A percentile compares a stretch with the other conserved stretches of the same genome.
Conservation (phyloP, 768 basidiomycete genomes). For the Punctularia strigosozonata region DNA sequence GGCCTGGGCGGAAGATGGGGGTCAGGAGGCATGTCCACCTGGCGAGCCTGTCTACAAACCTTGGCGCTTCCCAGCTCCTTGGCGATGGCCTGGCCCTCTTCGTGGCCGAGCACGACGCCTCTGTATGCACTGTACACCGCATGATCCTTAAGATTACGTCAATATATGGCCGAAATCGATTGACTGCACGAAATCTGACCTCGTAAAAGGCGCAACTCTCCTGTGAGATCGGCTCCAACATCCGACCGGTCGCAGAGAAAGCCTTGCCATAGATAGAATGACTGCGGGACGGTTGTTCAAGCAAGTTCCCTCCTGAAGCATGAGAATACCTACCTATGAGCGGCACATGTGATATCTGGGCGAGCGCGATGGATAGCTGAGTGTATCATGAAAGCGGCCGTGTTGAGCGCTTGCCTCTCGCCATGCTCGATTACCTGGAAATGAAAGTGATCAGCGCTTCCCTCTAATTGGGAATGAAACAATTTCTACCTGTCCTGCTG, state of each 20-base stretch:
- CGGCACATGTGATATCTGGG: constrained; percentile 23
- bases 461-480: constrained; percentile 21
- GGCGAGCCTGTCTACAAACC: too few relatives aligned
- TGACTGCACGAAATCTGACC: too few relatives aligned
- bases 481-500: constrained; percentile 19
- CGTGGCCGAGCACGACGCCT: constrained; percentile 21
- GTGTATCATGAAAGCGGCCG: constrained; percentile 26
- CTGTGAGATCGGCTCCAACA: constrained; percentile 21
- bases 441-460: too few relatives aligned
- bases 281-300: too few relatives aligned
- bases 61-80: constrained; percentile 14
- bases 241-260: constrained; percentile 22
- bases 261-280: constrained; percentile 25
- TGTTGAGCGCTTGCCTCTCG: too few relatives aligned
- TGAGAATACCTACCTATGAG: too few relatives aligned
- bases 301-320: too few relatives aligned
- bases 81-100: constrained; percentile 22
- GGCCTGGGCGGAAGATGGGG: background rate
- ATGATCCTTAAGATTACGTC: constrained; percentile 17
- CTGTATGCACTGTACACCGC: constrained; percentile 19
- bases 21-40: too few relatives aligned
- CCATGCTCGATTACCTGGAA: too few relatives aligned
- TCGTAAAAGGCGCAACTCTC: constrained; percentile 23
- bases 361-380: constrained; percentile 22
- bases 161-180: too few relatives aligned